These are phyloP conservation scores for Angomonas deanei DNA, from an alignment of 208 protist genomes.

Conservation along the genomic window DNA sequence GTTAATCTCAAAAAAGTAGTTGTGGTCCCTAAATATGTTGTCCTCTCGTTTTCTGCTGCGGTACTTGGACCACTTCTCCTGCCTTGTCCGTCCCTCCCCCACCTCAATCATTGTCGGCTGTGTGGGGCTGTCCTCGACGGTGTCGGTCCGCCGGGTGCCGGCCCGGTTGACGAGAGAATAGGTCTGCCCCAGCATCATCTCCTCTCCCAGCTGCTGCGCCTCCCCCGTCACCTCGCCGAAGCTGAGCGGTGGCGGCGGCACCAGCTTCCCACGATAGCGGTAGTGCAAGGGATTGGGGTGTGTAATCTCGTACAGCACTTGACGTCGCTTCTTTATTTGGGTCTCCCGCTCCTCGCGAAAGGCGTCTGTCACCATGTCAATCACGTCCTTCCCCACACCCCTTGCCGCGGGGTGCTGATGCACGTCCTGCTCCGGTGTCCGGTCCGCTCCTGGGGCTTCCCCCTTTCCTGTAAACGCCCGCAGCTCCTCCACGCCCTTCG, in stretches of 20 bases:
- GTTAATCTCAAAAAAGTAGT: conserved; percentile 90
- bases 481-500: conserved; percentile 1
- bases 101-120: conserved; percentile 13
- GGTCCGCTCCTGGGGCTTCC: neutral
- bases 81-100: neutral
- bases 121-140: neutral
- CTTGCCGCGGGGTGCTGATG: conserved; percentile 39
- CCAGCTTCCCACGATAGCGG: conserved; percentile 77
- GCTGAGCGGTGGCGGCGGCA: conserved; percentile 81
- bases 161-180: conserved; percentile 76
- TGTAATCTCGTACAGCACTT: conserved; percentile 77
- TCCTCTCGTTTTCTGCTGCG: conserved; percentile 33
- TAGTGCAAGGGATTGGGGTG: conserved; percentile 81
- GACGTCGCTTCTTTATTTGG: conserved; percentile 45
- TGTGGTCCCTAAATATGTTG: conserved; percentile 76
- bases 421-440: conserved; percentile 9
- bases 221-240: conserved; percentile 80
- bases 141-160: conserved; percentile 31
- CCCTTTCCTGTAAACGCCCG: neutral
- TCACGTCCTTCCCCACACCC: conserved; percentile 67
- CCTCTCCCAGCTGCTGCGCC: conserved; percentile 49
- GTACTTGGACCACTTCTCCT: conserved; percentile 12
- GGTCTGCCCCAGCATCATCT: conserved; percentile 65
- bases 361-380: conserved; percentile 83
- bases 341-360: conserved; percentile 63